phyloP scores from a whole-genome alignment of 805 yeast species.

The Candida parachauliodes region DNA sequence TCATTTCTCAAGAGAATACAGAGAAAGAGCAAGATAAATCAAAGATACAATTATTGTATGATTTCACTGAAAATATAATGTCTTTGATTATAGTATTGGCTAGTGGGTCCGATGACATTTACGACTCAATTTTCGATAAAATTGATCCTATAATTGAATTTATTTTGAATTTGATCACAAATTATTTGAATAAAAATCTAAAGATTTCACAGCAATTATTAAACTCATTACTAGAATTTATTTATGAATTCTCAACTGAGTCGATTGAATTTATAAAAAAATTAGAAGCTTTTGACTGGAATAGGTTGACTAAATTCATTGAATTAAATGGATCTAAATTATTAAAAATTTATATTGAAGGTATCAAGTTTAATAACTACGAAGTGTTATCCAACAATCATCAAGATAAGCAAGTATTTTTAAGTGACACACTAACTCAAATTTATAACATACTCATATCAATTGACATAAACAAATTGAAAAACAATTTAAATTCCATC shows the following conservation, averaged over 20 bases:
- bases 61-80: slow-evolving; percentile 68
- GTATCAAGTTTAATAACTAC: slow-evolving; percentile 38
- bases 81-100: slow-evolving; percentile 67
- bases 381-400: slow-evolving; percentile 25
- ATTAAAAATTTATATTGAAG: slow-evolving; percentile 36
- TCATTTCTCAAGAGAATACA: slow-evolving; percentile 26
- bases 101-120: slow-evolving; percentile 53
- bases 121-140: slow-evolving; percentile 43
- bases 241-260: slow-evolving; percentile 60
- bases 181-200: slow-evolving; percentile 2
- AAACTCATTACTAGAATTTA: slow-evolving; percentile 52
- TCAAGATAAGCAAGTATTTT: slow-evolving; percentile 16
- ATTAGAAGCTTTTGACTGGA: slow-evolving; percentile 17
- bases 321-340: slow-evolving; percentile 14
- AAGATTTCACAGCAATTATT: slow-evolving; percentile 41
- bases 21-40: slow-evolving; percentile 32
- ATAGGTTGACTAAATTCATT: slow-evolving; percentile 4
- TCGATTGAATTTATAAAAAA: slow-evolving; percentile 49
- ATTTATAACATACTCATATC: slow-evolving; percentile 20
- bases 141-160: slow-evolving; percentile 38
- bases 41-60: slow-evolving; percentile 51
- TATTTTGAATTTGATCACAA: slow-evolving; percentile 31
- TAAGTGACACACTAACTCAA: slow-evolving; percentile 19
- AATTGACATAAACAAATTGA: slow-evolving; percentile 30
- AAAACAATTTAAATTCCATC: slow-evolving; percentile 20